Evolutionary conservation across 1,139 yeast genomes (phyloP).

Genomic region (Debaryomyces nepalensis): DNA sequence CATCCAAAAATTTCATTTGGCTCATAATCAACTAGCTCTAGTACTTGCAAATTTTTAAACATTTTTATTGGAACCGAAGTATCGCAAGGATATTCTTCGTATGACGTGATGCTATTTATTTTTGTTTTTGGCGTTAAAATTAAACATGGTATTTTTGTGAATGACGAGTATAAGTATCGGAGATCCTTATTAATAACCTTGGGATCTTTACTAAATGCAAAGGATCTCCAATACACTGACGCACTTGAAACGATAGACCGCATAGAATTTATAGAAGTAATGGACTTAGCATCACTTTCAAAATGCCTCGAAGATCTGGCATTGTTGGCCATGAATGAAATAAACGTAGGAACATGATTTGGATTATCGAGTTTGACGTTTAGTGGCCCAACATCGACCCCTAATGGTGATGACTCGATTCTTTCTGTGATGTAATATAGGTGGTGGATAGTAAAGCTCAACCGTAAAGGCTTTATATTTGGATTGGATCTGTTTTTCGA

Average conservation of each 20-base stretch:
- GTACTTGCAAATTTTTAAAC: slow-evolving; percentile 64
- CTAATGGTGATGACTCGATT: slow-evolving; percentile 57
- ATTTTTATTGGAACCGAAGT: slow-evolving; percentile 65
- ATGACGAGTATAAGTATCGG: slow-evolving; percentile 64
- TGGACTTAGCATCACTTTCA: slow-evolving; percentile 63
- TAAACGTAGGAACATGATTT: slow-evolving; percentile 60
- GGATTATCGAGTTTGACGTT: slow-evolving; percentile 62
- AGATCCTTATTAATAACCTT: slow-evolving; percentile 52
- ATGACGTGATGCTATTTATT: slow-evolving; percentile 58
- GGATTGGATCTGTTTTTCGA: slow-evolving; percentile 35
- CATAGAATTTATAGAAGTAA: slow-evolving; percentile 65
- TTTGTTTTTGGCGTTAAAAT: slow-evolving; percentile 63
- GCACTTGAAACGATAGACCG: slow-evolving; percentile 57
- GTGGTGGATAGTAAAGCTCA: slow-evolving; percentile 65
- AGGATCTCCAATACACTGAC: slow-evolving; percentile 48
- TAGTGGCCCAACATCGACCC: slow-evolving; percentile 66
- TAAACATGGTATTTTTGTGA: slow-evolving; percentile 68
- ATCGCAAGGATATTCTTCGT: slow-evolving; percentile 74
- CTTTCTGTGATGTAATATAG: slow-evolving; percentile 62
- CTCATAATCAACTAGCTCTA: slow-evolving; percentile 62
- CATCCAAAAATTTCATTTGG: slow-evolving; percentile 71
- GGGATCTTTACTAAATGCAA: slow-evolving; percentile 46
- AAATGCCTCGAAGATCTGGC: slow-evolving; percentile 49
- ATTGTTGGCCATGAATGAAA: slow-evolving; percentile 54
- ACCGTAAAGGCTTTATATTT: slow-evolving; percentile 54